These are phyloP conservation scores for Xylaria sp. DNA, from an alignment of 2,329 filamentous ascomycete genomes.

Conservation along the genomic window DNA sequence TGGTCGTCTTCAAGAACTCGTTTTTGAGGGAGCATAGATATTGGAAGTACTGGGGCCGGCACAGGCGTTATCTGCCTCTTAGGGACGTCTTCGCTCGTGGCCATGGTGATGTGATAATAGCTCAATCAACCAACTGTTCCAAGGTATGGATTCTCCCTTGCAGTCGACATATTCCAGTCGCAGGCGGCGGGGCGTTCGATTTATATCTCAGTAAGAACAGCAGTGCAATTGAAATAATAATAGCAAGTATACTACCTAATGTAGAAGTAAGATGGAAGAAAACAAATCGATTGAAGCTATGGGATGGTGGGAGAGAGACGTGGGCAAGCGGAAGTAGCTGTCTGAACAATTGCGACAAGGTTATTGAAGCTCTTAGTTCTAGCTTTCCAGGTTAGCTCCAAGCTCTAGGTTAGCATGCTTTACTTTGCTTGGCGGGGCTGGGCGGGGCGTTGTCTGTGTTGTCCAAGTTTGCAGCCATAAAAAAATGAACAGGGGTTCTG, in stretches of 20 bases:
- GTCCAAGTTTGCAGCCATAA: no score
- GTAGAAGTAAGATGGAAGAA: background rate
- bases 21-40: slow-evolving; percentile 69
- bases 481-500: no score
- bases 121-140: slow-evolving; percentile 13
- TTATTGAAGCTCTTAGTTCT: background rate
- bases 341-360: background rate
- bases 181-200: background rate
- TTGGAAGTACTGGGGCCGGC: slow-evolving; percentile 48
- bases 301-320: background rate
- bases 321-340: background rate
- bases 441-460: no score
- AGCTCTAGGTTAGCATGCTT: no score
- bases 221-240: background rate
- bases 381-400: no score
- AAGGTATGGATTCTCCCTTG: background rate
- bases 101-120: slow-evolving; percentile 42
- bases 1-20: slow-evolving; percentile 75
- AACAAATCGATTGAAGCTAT: background rate
- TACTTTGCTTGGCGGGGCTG: background rate
- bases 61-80: slow-evolving; percentile 49
- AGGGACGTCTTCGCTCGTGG: slow-evolving; percentile 45
- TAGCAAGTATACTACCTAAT: background rate
- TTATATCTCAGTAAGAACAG: background rate
- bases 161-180: slow-evolving; percentile 17